Evolutionary conservation across 2,329 filamentous ascomycete genomes (phyloP).

Genomic region (Rosellinia necatrix): DNA sequence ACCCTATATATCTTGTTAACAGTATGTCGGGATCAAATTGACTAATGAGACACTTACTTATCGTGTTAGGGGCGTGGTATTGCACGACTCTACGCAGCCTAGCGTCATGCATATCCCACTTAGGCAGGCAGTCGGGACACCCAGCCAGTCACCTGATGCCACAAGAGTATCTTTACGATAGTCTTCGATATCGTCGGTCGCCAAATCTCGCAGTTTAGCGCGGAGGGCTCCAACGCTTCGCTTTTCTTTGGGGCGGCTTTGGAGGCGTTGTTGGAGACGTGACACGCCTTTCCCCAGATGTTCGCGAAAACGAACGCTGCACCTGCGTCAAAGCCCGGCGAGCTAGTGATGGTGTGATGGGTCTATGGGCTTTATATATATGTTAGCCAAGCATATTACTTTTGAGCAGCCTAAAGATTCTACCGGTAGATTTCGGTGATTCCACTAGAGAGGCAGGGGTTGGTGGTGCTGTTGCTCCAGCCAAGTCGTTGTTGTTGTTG

Average conservation of each 20-base stretch:
- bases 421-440: background rate
- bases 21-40: too few species aligned
- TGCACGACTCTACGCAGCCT: too few species aligned
- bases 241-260: background rate
- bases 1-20: too few species aligned
- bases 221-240: background rate
- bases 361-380: background rate
- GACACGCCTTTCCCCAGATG: constrained; percentile 7
- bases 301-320: constrained; percentile 7
- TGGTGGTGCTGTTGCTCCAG: background rate
- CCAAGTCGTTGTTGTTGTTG: background rate
- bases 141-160: too few species aligned
- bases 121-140: too few species aligned
- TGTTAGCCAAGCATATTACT: background rate
- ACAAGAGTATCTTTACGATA: too few species aligned
- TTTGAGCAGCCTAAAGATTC: background rate
- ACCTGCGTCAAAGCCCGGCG: constrained; percentile 4
- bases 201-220: background rate
- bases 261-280: background rate
- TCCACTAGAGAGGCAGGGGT: background rate
- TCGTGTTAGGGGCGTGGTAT: too few species aligned
- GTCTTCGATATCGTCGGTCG: background rate
- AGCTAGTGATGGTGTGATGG: background rate
- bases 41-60: too few species aligned
- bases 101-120: too few species aligned